phyloP scores from a whole-genome alignment of 1,139 yeast genomes.

The Blastobotrys proliferans region DNA sequence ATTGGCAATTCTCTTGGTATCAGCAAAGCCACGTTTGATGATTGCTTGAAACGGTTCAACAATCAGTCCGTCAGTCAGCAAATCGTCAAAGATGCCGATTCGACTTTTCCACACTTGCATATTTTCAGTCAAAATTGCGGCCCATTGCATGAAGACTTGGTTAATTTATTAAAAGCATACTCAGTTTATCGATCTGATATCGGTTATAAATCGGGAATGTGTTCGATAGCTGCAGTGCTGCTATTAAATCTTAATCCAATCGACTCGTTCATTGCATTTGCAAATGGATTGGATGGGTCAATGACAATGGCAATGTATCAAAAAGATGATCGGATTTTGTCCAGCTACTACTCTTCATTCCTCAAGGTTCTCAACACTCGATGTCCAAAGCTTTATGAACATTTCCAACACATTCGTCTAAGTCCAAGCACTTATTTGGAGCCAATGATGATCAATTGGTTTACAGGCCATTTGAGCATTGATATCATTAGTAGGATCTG shows the following conservation, averaged over 20 bases:
- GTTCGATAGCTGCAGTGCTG: constrained; percentile 42
- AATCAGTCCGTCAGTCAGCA: constrained; percentile 12
- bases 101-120: constrained; percentile 44
- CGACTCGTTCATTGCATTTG: constrained; percentile 45
- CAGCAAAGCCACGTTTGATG: constrained; percentile 21
- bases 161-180: constrained; percentile 34
- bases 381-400: constrained; percentile 46
- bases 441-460: constrained; percentile 37
- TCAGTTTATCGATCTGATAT: constrained; percentile 30
- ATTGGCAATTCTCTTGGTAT: constrained; percentile 39
- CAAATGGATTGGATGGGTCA: constrained; percentile 40
- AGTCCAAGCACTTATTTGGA: constrained; percentile 37
- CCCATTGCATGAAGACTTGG: constrained; percentile 36
- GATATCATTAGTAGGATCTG: constrained; percentile 44
- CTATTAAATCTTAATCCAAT: constrained; percentile 38
- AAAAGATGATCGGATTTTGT: constrained; percentile 31
- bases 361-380: constrained; percentile 44
- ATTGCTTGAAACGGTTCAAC: constrained; percentile 19
- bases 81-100: constrained; percentile 33
- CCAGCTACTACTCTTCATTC: constrained; percentile 42
- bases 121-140: constrained; percentile 39
- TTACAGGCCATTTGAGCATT: constrained; percentile 37
- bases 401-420: constrained; percentile 44
- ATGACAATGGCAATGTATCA: constrained; percentile 31
- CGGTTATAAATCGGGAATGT: constrained; percentile 26